Evolutionary conservation across 1,139 yeast species (phyloP), one percentile per base, ranked within the genome.

Genomic region (Pichia terricola): DNA sequence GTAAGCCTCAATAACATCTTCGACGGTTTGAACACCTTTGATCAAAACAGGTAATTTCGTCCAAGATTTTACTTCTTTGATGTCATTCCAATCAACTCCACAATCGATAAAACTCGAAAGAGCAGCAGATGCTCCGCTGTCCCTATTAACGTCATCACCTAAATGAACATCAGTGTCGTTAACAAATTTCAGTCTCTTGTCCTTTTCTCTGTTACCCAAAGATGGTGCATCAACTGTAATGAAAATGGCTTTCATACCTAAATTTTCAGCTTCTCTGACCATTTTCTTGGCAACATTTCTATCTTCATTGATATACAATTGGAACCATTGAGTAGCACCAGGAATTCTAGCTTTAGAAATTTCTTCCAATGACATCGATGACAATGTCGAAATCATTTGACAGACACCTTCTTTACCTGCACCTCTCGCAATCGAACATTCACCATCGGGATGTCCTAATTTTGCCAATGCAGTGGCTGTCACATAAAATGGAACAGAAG

Each of bases 221-320:
- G 86, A 87, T 4, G 96, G 96, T 0, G 96, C 96, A 66, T 89
- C 97, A 4, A 88, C 96, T 0, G 95, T 87, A 44, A 87, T 77
- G 60, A 85, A 85, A 26, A 87, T 68, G 0, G 89, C 95, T 57
- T 80, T 81, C 56, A 83, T 70, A 0, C 95, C 95, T 40, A 87
- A 65, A 40, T 65, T 57, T 61, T 83, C 95, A 1, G 94, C 94
- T 53, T 81, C 82, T 52, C 72, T 70, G 28, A 86, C 78, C 53
- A 84, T 70, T 34, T 69, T 62, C 40, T 68, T 67, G 36, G 91
- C 80, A 40, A 83, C 65, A 10, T 71, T 68, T 40, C 91, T 72
- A 59, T 80, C 82, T 32, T 80, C 67, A 57, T 86, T 86, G 43
- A 88, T 95, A 57, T 89, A 89, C 43, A 89, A 69, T 65, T 89